These are phyloP conservation scores for Lipomyces sp. DNA, from an alignment of 805 yeast genomes.

Conservation along the genomic window DNA sequence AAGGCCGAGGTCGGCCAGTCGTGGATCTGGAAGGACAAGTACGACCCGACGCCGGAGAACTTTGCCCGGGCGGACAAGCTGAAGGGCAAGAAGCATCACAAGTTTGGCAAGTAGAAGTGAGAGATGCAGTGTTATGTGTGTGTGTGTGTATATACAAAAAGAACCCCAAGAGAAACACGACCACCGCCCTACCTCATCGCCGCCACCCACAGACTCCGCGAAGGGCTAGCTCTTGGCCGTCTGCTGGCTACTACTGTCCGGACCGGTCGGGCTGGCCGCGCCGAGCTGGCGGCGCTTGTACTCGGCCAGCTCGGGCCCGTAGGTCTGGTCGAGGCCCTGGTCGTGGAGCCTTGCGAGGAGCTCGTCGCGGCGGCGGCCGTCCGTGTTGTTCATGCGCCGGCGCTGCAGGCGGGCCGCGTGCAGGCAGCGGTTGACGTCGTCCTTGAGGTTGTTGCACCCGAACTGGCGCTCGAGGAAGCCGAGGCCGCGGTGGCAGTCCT, in stretches of 20 bases:
- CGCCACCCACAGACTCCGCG: not conserved
- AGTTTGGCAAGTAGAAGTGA: not conserved
- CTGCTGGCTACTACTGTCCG: too few species aligned
- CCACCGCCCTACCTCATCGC: not conserved
- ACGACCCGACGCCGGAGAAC: conserved; percentile 25
- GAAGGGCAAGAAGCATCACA: not conserved
- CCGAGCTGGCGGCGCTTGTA: not conserved
- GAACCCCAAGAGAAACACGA: too few species aligned
- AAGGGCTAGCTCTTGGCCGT: too few species aligned
- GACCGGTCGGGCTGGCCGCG: too few species aligned
- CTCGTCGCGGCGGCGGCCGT: not conserved
- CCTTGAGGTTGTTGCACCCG: conserved; percentile 77
- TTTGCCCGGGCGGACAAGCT: conserved; percentile 1
- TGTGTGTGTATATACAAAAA: too few species aligned
- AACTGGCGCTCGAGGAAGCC: conserved; percentile 73
- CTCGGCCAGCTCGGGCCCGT: not conserved
- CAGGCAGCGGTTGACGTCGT: conserved; percentile 72
- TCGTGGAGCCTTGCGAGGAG: not conserved
- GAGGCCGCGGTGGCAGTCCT: conserved; percentile 76
- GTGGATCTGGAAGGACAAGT: conserved; percentile 38
- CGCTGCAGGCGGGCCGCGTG: conserved; percentile 72
- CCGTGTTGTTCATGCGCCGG: conserved; percentile 62
- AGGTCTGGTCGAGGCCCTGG: not conserved
- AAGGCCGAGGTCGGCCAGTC: conserved; percentile 37
- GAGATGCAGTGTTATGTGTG: not conserved